Percentiles rank a stretch among this genome's conserved stretches.
Evolutionary conservation across 2,329 filamentous ascomycete genomes (phyloP).

Genomic region (Colletotrichum tropicale): DNA sequence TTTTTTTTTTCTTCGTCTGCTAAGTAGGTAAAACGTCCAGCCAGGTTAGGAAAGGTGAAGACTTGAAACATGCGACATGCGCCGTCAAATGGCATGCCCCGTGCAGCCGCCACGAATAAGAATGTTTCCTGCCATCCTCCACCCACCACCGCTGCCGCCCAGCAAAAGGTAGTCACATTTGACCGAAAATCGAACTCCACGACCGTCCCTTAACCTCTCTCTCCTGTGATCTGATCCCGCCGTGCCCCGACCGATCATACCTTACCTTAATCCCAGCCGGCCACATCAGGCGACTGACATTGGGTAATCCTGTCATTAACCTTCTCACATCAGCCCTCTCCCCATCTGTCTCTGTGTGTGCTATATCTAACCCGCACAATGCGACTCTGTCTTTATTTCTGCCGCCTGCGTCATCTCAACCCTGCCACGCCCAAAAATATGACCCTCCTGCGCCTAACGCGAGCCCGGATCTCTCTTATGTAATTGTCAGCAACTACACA

Average conservation of each 20-base stretch:
- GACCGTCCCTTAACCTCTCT: background rate
- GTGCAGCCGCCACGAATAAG: constrained; percentile 15
- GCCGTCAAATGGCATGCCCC: constrained; percentile 16
- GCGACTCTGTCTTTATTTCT: background rate
- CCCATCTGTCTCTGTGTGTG: background rate
- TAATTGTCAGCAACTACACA: background rate
- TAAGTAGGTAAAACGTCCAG: background rate
- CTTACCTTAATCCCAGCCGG: background rate
- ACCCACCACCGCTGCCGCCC: background rate
- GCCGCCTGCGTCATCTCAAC: background rate
- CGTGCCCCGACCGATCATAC: background rate
- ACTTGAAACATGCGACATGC: constrained; percentile 19
- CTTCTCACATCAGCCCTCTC: background rate
- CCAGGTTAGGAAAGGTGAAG: background rate
- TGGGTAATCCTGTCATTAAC: background rate
- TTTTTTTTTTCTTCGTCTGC: background rate
- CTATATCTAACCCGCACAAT: background rate
- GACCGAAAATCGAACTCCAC: background rate
- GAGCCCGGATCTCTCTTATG: background rate
- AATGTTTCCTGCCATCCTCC: background rate
- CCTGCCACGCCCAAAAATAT: background rate
- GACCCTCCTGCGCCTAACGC: background rate
- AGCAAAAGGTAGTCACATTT: background rate
- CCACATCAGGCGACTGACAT: background rate
- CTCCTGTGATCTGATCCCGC: background rate